Evolutionary conservation across 2,329 filamentous ascomycete species (phyloP).

Genomic region (Xylaria sp.): DNA sequence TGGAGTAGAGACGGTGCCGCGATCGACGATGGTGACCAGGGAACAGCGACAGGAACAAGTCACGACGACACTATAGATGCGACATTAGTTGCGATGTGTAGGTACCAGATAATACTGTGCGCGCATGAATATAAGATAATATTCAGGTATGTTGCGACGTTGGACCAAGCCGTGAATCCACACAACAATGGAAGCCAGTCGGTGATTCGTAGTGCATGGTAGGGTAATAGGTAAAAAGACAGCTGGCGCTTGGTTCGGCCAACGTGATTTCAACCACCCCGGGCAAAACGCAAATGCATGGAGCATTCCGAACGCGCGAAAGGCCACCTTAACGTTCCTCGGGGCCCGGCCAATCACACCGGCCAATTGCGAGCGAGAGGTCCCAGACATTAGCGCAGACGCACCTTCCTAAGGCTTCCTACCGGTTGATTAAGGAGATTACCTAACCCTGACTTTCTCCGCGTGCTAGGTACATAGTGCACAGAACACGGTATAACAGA

Average conservation of each 20-base stretch:
- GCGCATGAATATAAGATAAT: not conserved
- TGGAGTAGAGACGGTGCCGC: not conserved
- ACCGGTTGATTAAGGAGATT: not conserved
- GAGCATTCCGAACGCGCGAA: constrained; percentile 14
- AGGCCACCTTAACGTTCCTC: constrained; percentile 30
- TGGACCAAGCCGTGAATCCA: constrained; percentile 3
- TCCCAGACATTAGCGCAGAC: not conserved
- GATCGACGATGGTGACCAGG: constrained; percentile 2
- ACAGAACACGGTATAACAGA: no score
- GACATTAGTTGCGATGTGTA: constrained; percentile 23
- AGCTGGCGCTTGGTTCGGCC: constrained; percentile 10
- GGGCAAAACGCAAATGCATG: constrained; percentile 3
- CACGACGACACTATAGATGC: constrained; percentile 21
- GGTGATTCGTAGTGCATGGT: not conserved
- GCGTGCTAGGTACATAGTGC: not conserved
- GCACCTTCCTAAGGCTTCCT: no score
- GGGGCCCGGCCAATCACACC: constrained; percentile 15
- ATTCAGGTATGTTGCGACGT: constrained; percentile 2
- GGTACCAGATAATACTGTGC: not conserved
- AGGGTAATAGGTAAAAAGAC: constrained; percentile 10
- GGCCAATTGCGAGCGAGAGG: constrained; percentile 16
- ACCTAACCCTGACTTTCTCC: not conserved
- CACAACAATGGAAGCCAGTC: not conserved
- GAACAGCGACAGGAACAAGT: constrained; percentile 6
- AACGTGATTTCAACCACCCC: constrained; percentile 9